Percentiles rank a stretch among this genome's conserved stretches.
phyloP scores from a whole-genome alignment of 176 grass and related monocot genomes.

The Alloteropsis semialata region DNA sequence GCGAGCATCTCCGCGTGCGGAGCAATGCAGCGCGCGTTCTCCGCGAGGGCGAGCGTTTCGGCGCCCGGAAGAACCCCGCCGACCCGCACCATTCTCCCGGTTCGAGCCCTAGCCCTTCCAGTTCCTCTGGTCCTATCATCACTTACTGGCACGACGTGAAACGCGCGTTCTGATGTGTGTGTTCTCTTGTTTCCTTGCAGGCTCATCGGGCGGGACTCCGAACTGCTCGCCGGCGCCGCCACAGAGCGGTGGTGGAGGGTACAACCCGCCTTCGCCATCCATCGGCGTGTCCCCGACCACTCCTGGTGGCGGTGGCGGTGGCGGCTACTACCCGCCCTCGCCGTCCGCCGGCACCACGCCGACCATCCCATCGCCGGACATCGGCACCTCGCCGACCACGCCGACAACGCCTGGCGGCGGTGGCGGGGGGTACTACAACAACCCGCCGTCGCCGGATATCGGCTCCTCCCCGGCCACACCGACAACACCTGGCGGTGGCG shows the following conservation, averaged over 20 bases:
- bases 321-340: conserved; percentile 29
- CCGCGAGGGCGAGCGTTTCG: not conserved
- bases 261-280: not conserved
- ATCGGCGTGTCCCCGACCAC: not conserved
- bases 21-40: conserved; percentile 31
- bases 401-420: conserved; percentile 13
- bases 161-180: not conserved
- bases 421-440: not conserved
- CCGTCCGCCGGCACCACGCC: conserved; percentile 14
- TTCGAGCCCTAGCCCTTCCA: not conserved
- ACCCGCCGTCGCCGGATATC: conserved; percentile 14
- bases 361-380: not conserved
- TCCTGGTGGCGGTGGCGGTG: not conserved
- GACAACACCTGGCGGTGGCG: not conserved
- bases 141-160: not conserved
- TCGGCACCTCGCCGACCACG: conserved; percentile 17
- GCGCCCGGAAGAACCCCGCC: conserved; percentile 30
- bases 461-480: conserved; percentile 18
- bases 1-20: not conserved
- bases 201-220: not conserved
- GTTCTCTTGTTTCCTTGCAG: not conserved
- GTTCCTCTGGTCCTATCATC: not conserved
- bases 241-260: conserved; percentile 5
- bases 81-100: conserved; percentile 1
- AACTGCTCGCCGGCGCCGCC: conserved; percentile 22